These are phyloP conservation scores for Globisporangium viniferum DNA, from an alignment of 352 stramenopile species.

Conservation along the genomic window DNA sequence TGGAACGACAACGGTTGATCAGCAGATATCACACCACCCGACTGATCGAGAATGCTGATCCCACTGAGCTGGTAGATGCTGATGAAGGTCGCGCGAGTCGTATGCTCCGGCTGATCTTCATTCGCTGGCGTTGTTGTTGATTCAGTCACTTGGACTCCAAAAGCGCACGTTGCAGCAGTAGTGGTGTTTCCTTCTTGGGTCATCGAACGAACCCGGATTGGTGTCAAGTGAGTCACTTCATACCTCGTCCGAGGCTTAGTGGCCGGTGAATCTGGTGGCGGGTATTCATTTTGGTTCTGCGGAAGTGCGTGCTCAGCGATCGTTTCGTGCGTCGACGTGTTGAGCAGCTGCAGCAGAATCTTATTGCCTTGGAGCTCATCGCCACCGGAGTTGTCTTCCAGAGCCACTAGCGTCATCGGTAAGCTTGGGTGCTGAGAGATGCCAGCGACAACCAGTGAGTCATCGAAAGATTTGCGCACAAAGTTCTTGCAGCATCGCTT, in stretches of 20 bases:
- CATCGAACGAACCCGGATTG: slow-evolving; percentile 1
- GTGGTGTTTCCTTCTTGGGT: background rate
- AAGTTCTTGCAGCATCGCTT: slow-evolving; percentile 36
- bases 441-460: background rate
- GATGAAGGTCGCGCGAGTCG: background rate
- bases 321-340: slow-evolving; percentile 1
- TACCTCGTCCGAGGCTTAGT: background rate
- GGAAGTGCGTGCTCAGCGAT: background rate
- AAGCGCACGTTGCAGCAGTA: background rate
- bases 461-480: background rate
- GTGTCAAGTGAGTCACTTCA: slow-evolving; percentile 7
- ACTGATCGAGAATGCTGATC: background rate
- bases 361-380: background rate
- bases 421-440: slow-evolving; percentile 9
- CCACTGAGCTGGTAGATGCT: slow-evolving; percentile 5
- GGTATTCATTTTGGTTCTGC: background rate
- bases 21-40: background rate
- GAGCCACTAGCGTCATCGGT: slow-evolving; percentile 3
- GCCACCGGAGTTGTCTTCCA: background rate
- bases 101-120: slow-evolving; percentile 3
- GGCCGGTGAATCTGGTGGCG: background rate
- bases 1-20: slow-evolving; percentile 3
- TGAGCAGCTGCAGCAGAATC: slow-evolving; percentile 4
- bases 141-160: slow-evolving; percentile 8
- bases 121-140: background rate